These are phyloP conservation scores for Ophiostoma quercus DNA, from an alignment of 2,329 filamentous ascomycete genomes.

Conservation along the genomic window DNA sequence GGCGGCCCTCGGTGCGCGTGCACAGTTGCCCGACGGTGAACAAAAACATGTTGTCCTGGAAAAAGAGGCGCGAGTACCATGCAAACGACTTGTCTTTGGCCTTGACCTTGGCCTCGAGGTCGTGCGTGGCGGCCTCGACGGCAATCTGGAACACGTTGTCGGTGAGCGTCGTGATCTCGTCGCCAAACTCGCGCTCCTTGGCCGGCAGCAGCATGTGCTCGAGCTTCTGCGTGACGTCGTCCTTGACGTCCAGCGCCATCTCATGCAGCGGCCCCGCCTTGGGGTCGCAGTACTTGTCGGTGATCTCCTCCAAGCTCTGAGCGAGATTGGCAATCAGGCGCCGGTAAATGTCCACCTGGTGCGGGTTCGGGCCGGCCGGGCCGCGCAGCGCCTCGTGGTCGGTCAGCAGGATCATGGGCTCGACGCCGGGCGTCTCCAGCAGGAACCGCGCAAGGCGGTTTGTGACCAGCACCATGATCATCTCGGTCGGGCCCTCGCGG, in stretches of 20 bases:
- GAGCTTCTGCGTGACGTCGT: constrained; percentile 47
- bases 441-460: constrained; percentile 49
- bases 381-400: constrained; percentile 35
- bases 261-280: constrained; percentile 49
- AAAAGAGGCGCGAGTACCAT: constrained; percentile 52
- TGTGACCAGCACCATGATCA: constrained; percentile 51
- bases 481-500: constrained; percentile 55
- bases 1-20: constrained; percentile 43
- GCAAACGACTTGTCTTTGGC: constrained; percentile 45
- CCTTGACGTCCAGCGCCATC: constrained; percentile 45
- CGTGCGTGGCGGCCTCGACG: constrained; percentile 46
- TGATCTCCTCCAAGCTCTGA: constrained; percentile 40
- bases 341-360: constrained; percentile 41
- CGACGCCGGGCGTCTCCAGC: constrained; percentile 44
- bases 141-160: constrained; percentile 55
- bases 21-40: constrained; percentile 52
- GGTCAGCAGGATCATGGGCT: constrained; percentile 46
- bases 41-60: constrained; percentile 52
- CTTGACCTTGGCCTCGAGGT: constrained; percentile 41
- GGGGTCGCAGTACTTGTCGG: constrained; percentile 48
- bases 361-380: constrained; percentile 29
- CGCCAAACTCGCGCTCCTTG: constrained; percentile 44
- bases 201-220: constrained; percentile 45
- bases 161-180: constrained; percentile 44
- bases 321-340: constrained; percentile 42